Evolutionary conservation across 305 asterid species (phyloP).

Genomic region (Rubia peregrina): DNA sequence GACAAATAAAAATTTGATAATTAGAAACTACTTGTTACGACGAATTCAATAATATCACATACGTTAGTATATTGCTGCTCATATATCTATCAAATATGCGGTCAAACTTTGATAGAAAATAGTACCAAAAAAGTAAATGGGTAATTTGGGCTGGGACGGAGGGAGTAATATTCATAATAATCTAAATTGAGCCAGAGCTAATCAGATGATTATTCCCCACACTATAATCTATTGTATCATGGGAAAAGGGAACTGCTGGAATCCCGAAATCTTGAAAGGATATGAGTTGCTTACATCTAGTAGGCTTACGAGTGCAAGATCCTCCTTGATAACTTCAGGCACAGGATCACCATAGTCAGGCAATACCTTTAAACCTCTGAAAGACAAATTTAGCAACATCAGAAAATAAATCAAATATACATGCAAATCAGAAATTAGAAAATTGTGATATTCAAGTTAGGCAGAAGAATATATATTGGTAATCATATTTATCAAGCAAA

Average conservation of each 20-base stretch:
- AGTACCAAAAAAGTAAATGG: too few species aligned
- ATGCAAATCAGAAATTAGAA: conserved; percentile 3
- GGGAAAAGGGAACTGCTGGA: conserved; percentile 11
- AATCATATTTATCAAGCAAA: conserved; percentile 4
- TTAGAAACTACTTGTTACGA: too few species aligned
- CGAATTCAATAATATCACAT: too few species aligned
- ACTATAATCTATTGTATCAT: neutral
- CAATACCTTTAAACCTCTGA: conserved; percentile 66
- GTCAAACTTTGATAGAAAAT: too few species aligned
- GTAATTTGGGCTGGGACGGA: too few species aligned
- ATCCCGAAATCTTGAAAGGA: conserved; percentile 7
- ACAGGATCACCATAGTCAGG: conserved; percentile 75
- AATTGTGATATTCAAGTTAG: neutral
- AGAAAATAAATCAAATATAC: neutral
- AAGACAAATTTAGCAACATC: conserved; percentile 13
- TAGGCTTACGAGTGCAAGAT: conserved; percentile 60
- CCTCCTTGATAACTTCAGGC: conserved; percentile 57
- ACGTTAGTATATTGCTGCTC: too few species aligned
- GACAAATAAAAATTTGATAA: too few species aligned
- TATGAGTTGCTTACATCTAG: conserved; percentile 49
- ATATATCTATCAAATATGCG: too few species aligned
- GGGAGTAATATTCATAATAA: neutral
- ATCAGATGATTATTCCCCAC: neutral
- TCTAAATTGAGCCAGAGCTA: neutral
- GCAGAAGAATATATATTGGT: neutral